Conservation (phyloP, 441 rosid genomes). For the Bocquillonia castaneifolia region DNA sequence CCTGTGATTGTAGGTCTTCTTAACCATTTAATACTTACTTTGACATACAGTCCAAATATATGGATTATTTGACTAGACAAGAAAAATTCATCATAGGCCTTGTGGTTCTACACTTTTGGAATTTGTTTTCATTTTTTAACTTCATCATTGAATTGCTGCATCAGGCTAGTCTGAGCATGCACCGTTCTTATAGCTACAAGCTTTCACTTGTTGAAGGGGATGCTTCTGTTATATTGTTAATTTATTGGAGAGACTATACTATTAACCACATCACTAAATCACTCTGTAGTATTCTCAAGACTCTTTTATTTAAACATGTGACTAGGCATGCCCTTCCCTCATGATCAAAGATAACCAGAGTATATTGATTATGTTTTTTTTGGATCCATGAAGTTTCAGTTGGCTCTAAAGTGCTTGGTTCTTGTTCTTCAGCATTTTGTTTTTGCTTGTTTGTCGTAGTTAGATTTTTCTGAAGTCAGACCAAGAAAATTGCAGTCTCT, state of each 20-base stretch:
- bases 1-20: background rate
- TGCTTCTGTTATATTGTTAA: background rate
- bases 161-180: too few species aligned
- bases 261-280: background rate
- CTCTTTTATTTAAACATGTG: background rate
- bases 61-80: background rate
- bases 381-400: background rate
- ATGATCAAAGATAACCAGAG: background rate
- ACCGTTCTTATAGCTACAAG: background rate
- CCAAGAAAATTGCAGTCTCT: background rate
- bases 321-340: background rate
- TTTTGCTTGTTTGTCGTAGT: background rate
- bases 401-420: background rate
- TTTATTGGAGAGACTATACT: background rate
- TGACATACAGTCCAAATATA: background rate
- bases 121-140: background rate
- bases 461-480: background rate
- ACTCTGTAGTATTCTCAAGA: background rate
- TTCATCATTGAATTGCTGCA: background rate
- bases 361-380: background rate
- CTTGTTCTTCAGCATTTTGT: background rate
- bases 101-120: background rate
- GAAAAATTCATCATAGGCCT: background rate
- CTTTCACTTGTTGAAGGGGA: background rate
- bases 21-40: background rate